These are phyloP conservation scores for Miamiensis avidus DNA, from an alignment of 169 alveolate genomes.

Conservation along the genomic window DNA sequence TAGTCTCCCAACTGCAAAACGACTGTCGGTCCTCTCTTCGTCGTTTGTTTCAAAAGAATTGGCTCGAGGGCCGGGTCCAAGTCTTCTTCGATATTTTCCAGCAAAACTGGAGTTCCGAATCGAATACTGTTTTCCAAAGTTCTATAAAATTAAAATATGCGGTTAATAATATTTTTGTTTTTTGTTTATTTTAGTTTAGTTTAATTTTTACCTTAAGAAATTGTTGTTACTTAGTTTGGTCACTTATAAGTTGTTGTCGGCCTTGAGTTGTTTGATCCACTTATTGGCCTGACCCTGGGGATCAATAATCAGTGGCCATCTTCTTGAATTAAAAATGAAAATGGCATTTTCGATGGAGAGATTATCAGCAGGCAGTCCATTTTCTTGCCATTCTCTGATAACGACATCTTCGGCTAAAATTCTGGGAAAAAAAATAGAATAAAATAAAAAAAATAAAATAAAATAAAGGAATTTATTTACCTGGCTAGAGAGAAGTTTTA, in stretches of 20 bases:
- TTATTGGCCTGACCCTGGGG: slow-evolving; percentile 94
- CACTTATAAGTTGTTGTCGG: slow-evolving; percentile 72
- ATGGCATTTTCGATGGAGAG: slow-evolving; percentile 91
- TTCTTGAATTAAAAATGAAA: slow-evolving; percentile 77
- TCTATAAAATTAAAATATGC: too few relatives aligned
- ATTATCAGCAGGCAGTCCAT: slow-evolving; percentile 89
- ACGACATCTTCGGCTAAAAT: slow-evolving; percentile 89
- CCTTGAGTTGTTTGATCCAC: slow-evolving; percentile 89
- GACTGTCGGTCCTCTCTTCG: slow-evolving; percentile 75
- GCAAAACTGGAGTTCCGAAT: slow-evolving; percentile 78
- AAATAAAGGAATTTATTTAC: neutral
- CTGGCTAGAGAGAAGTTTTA: slow-evolving; percentile 67
- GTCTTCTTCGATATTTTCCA: slow-evolving; percentile 86
- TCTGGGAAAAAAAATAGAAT: slow-evolving; percentile 56
- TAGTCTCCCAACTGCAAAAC: slow-evolving; percentile 79
- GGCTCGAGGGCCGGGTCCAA: slow-evolving; percentile 88
- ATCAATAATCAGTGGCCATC: slow-evolving; percentile 94
- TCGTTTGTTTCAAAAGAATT: slow-evolving; percentile 54
- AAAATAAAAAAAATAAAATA: too few relatives aligned
- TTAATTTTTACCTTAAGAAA: too few relatives aligned
- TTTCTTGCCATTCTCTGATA: slow-evolving; percentile 87
- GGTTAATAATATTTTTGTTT: too few relatives aligned
- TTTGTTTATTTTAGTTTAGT: too few relatives aligned
- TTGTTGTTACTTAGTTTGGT: slow-evolving; percentile 78
- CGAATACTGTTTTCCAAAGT: slow-evolving; percentile 82